These are phyloP conservation scores for Pistacia integerrima DNA, from an alignment of 345 rosid genomes.

Conservation along the genomic window DNA sequence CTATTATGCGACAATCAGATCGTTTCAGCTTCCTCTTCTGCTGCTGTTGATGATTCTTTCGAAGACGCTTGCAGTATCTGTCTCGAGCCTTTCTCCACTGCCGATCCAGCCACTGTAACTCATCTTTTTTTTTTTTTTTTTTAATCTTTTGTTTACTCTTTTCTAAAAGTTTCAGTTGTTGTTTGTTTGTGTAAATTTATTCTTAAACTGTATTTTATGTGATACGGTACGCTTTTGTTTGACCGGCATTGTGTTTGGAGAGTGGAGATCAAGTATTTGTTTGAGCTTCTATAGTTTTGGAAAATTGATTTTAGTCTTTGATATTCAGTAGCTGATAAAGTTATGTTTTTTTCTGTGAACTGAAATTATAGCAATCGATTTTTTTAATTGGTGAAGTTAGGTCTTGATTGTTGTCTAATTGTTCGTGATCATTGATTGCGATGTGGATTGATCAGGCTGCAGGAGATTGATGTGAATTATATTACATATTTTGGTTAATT, in stretches of 20 bases:
- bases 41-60: conserved; percentile 38
- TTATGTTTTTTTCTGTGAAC: neutral
- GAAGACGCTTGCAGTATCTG: conserved; percentile 92
- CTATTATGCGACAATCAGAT: conserved; percentile 21
- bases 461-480: conserved; percentile 2
- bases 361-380: neutral
- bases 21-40: conserved; percentile 20
- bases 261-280: neutral
- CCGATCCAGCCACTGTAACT: conserved; percentile 69
- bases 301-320: neutral
- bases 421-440: neutral
- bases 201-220: neutral
- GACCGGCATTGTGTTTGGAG: neutral
- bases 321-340: neutral
- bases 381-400: neutral
- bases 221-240: conserved; percentile 10
- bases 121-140: neutral
- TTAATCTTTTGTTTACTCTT: neutral
- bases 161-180: too few relatives aligned
- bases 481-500: neutral
- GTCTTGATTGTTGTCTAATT: neutral
- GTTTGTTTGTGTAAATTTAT: neutral
- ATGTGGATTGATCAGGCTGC: neutral
- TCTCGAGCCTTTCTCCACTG: conserved; percentile 69
- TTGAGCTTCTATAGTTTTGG: neutral